Evolutionary conservation across 495 filamentous ascomycete genomes (phyloP).

Genomic region (Pseudomonodictys pantanalensis): DNA sequence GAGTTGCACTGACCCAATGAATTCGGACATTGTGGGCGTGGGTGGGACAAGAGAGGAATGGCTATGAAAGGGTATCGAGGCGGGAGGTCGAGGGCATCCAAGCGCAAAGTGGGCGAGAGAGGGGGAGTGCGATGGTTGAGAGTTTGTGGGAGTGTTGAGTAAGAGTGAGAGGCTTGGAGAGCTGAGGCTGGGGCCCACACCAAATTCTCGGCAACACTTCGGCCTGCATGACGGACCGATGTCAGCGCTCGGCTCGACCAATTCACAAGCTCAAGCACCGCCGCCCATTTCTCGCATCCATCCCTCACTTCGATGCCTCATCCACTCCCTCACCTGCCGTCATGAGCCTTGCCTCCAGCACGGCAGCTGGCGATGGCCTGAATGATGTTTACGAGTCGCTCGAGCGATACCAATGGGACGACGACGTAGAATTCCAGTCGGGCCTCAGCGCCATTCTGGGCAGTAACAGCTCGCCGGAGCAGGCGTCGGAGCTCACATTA

Average conservation of each 20-base stretch:
- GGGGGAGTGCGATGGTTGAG: neutral
- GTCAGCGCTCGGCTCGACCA: neutral
- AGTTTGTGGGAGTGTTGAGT: no score
- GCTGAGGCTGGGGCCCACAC: constrained; percentile 5
- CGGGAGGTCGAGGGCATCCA: neutral
- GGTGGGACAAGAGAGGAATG: neutral
- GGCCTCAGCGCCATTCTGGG: constrained; percentile 47
- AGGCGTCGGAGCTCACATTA: constrained; percentile 45
- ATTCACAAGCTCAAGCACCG: neutral
- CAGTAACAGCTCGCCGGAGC: constrained; percentile 43
- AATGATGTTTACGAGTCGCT: constrained; percentile 45
- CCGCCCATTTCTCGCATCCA: neutral
- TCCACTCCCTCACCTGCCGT: neutral
- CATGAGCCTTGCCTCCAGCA: constrained; percentile 22
- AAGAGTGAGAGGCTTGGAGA: constrained; percentile 7
- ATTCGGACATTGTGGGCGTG: constrained; percentile 57
- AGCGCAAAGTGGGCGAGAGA: neutral
- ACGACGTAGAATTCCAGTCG: constrained; percentile 55
- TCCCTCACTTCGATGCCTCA: neutral
- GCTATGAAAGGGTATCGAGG: neutral
- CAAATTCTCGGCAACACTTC: neutral
- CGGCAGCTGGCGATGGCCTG: neutral
- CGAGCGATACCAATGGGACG: constrained; percentile 53
- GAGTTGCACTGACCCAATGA: constrained; percentile 52
- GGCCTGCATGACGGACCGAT: neutral